Evolutionary conservation across 331 rosid species (phyloP).

Genomic region (Spiraea crenata): DNA sequence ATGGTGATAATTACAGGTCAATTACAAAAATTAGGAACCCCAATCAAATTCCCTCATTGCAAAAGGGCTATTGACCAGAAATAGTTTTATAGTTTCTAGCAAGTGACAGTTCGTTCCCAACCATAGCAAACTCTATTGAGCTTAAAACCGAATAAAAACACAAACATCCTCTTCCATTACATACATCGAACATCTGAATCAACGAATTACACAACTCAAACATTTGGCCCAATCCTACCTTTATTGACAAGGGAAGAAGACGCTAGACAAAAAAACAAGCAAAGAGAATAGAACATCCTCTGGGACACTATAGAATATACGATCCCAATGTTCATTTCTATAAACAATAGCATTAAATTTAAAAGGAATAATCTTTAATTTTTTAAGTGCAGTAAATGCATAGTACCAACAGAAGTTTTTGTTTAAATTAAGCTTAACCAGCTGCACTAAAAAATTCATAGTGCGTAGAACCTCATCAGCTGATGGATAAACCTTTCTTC

Average conservation of each 20-base stretch:
- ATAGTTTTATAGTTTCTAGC: not conserved
- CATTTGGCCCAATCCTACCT: not conserved
- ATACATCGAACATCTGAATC: not conserved
- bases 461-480: slow-evolving; percentile 33
- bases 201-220: not conserved
- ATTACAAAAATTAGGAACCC: not conserved
- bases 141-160: too few species aligned
- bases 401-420: slow-evolving; percentile 20
- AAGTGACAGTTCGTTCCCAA: not conserved
- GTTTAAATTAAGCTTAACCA: not conserved
- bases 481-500: slow-evolving; percentile 15
- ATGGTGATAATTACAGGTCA: too few species aligned
- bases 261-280: slow-evolving; percentile 26
- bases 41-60: not conserved
- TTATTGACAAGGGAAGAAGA: slow-evolving; percentile 5
- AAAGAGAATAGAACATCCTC: slow-evolving; percentile 15
- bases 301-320: slow-evolving; percentile 26
- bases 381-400: slow-evolving; percentile 3
- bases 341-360: slow-evolving; percentile 5
- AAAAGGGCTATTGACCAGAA: not conserved
- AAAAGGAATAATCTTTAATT: slow-evolving; percentile 2
- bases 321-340: slow-evolving; percentile 25
- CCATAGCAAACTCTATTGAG: too few species aligned
- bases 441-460: slow-evolving; percentile 18
- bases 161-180: too few species aligned